phyloP scores from a whole-genome alignment of 305 asterid genomes.

The Lippia alba region DNA sequence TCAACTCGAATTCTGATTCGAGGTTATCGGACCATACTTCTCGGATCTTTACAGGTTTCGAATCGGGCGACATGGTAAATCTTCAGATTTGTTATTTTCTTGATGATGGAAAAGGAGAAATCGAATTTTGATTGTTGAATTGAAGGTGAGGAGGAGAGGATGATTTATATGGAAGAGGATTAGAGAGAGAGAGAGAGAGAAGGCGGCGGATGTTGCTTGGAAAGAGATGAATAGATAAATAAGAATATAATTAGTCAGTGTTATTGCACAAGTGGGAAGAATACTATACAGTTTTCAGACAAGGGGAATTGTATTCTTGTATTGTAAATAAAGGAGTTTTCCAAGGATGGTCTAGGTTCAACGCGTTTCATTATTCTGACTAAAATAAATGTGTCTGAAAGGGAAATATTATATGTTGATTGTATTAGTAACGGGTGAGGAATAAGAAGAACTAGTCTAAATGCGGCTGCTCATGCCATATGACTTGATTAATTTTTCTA shows the following conservation, averaged over 20 bases:
- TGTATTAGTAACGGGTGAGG: no score
- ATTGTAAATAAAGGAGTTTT: background rate
- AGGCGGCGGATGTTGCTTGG: constrained; percentile 32
- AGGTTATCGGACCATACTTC: constrained; percentile 76
- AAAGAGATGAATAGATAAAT: background rate
- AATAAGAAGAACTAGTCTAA: no score
- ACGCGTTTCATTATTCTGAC: constrained; percentile 32
- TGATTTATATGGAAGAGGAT: background rate
- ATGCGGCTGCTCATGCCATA: no score
- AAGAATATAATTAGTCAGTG: background rate
- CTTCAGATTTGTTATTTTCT: background rate
- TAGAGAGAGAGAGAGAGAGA: constrained; percentile 12
- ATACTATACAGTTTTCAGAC: constrained; percentile 23
- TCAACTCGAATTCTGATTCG: constrained; percentile 59
- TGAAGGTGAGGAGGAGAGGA: background rate
- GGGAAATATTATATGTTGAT: background rate
- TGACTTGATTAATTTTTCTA: no score
- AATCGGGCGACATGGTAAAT: constrained; percentile 19
- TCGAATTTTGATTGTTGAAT: background rate
- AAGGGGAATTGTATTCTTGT: constrained; percentile 3
- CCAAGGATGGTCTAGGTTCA: constrained; percentile 29
- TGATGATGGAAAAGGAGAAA: background rate
- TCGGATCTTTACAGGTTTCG: constrained; percentile 47
- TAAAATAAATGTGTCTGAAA: background rate
- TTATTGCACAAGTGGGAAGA: constrained; percentile 3